Percentiles rank a stretch among this genome's conserved stretches.
Evolutionary conservation across 176 grass and related monocot genomes (phyloP).

Genomic region (Zizania latifolia): DNA sequence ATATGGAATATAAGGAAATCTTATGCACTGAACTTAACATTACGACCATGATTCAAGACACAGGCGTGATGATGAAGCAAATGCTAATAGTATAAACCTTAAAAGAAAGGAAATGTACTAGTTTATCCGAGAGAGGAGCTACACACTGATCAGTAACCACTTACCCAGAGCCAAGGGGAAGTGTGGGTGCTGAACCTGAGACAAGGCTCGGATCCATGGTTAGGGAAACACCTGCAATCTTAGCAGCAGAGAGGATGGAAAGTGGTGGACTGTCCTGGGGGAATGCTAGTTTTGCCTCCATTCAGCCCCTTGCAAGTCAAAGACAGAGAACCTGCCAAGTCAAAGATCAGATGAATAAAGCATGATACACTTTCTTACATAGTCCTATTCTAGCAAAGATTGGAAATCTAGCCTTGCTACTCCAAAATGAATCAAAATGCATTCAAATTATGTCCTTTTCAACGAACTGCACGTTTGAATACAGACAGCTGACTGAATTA

Average conservation of each 20-base stretch:
- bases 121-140: not conserved
- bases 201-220: conserved; percentile 52
- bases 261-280: conserved; percentile 58
- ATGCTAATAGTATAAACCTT: not conserved
- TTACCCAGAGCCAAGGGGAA: conserved; percentile 65
- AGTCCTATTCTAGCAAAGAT: not conserved
- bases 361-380: not conserved
- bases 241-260: conserved; percentile 62
- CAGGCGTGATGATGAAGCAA: not conserved
- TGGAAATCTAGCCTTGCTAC: not conserved
- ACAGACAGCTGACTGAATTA: not conserved
- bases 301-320: conserved; percentile 12
- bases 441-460: not conserved
- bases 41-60: not conserved
- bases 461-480: not conserved
- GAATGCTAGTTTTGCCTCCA: conserved; percentile 54
- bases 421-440: not conserved
- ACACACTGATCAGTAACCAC: not conserved
- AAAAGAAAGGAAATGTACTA: not conserved
- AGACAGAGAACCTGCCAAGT: not conserved
- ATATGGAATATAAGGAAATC: not conserved
- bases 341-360: not conserved
- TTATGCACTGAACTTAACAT: not conserved
- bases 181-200: conserved; percentile 42
- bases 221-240: conserved; percentile 50